Evolutionary conservation across 257 asterid species (phyloP).

Genomic region (Vinca minor): DNA sequence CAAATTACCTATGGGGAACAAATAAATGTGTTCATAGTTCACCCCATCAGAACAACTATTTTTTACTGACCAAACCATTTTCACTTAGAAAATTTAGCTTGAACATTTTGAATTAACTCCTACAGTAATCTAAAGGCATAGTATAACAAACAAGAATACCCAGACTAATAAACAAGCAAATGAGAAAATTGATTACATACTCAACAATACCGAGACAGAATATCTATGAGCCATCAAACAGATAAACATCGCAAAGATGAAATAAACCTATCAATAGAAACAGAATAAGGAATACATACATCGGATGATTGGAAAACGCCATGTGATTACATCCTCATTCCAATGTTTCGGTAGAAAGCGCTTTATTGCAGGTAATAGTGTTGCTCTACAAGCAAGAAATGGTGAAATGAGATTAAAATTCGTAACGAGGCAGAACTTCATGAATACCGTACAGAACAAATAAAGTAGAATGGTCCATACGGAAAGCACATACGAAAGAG

Average conservation of each 20-base stretch:
- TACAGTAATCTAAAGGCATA: neutral
- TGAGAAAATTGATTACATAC: neutral
- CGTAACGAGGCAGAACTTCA: neutral
- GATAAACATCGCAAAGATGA: neutral
- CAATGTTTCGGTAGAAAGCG: slow-evolving; percentile 67
- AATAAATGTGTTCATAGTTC: too few relatives aligned
- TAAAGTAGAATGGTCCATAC: slow-evolving; percentile 19
- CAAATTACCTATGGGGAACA: too few relatives aligned
- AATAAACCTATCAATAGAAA: neutral
- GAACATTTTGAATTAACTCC: neutral
- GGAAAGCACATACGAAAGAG: slow-evolving; percentile 80
- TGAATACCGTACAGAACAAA: neutral
- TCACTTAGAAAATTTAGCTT: neutral
- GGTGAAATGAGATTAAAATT: neutral
- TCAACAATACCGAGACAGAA: neutral
- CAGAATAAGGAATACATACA: slow-evolving; percentile 36
- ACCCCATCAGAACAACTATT: neutral
- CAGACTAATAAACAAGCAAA: neutral
- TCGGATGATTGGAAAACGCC: slow-evolving; percentile 66
- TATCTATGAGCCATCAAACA: neutral
- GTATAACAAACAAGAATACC: neutral
- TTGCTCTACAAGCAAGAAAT: slow-evolving; percentile 57
- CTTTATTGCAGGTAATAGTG: slow-evolving; percentile 66
- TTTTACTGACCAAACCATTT: neutral
- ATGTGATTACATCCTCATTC: slow-evolving; percentile 64